Evolutionary conservation across 2,329 filamentous ascomycete species (phyloP).

Genomic region (Fusarium zealandicum): DNA sequence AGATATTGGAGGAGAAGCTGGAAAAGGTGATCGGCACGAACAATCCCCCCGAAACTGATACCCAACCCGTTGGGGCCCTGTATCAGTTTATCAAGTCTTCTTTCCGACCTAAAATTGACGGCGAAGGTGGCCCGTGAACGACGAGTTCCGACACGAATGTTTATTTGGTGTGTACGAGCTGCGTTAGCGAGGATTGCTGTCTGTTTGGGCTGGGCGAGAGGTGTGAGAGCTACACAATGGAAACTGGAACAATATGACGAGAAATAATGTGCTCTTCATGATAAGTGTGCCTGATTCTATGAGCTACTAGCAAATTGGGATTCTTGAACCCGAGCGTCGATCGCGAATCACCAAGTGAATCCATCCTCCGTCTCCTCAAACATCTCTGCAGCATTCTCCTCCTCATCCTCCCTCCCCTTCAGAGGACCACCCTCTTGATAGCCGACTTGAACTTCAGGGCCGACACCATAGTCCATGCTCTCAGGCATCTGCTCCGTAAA

Average conservation of each 20-base stretch:
- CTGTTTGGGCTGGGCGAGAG: background rate
- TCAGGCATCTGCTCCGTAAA: constrained; percentile 14
- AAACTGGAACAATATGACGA: background rate
- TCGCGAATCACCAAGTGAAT: constrained; percentile 15
- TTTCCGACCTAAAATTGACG: background rate
- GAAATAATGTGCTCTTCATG: constrained; percentile 10
- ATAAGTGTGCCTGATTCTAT: background rate
- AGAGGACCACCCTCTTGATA: background rate
- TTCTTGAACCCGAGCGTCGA: background rate
- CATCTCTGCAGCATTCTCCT: background rate
- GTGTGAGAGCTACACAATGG: background rate
- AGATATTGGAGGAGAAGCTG: constrained; percentile 22
- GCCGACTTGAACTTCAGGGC: background rate
- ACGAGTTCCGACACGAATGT: background rate
- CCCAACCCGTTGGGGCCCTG: background rate
- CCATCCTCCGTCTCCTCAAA: constrained; percentile 23
- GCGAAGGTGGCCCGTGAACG: background rate
- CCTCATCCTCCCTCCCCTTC: no score
- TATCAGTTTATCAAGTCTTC: constrained; percentile 1
- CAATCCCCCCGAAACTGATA: background rate
- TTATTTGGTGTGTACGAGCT: no score
- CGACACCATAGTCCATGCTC: background rate
- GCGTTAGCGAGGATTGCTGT: background rate
- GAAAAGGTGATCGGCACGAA: background rate
- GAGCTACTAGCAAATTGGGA: constrained; percentile 1